phyloP scores from a whole-genome alignment of 306 rosid genomes.

The Gleditsia sinensis region DNA sequence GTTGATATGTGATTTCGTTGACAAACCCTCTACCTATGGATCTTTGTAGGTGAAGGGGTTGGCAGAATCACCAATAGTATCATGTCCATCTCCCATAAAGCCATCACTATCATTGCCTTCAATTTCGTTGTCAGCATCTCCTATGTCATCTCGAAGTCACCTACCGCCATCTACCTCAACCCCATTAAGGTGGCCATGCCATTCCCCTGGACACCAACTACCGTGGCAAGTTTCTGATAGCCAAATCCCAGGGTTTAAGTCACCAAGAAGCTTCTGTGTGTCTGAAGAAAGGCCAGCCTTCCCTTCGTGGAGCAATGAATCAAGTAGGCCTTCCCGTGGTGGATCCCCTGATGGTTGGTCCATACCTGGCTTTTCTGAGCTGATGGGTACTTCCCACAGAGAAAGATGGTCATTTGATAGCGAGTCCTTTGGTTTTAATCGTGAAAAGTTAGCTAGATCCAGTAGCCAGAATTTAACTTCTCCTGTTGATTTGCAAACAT shows the following conservation, averaged over 20 bases:
- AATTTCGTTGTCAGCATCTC: conserved; percentile 64
- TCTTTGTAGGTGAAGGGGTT: conserved; percentile 61
- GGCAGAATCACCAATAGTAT: conserved; percentile 50
- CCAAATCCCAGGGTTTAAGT: conserved; percentile 58
- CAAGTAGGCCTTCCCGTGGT: conserved; percentile 63
- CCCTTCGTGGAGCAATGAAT: conserved; percentile 75
- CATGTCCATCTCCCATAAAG: conserved; percentile 64
- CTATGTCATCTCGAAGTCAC: conserved; percentile 63
- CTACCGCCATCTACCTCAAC: conserved; percentile 60
- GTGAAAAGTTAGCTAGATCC: conserved; percentile 69
- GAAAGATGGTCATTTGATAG: conserved; percentile 94
- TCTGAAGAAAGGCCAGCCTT: conserved; percentile 69
- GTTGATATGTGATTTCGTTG: conserved; percentile 21
- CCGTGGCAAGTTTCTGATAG: conserved; percentile 64
- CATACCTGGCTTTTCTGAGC: conserved; percentile 78
- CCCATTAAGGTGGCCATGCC: conserved; percentile 54
- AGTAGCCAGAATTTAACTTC: conserved; percentile 60
- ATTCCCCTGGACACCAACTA: conserved; percentile 74
- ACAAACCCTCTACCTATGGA: conserved; percentile 4
- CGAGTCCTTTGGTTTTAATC: conserved; percentile 73
- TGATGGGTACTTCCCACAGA: conserved; percentile 70
- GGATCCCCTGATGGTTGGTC: conserved; percentile 98
- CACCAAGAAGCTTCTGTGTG: conserved; percentile 57
- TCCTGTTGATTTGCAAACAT: conserved; percentile 72
- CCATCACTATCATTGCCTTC: conserved; percentile 60